phyloP scores from a whole-genome alignment of 805 yeast species.

The Clavispora asparagi region DNA sequence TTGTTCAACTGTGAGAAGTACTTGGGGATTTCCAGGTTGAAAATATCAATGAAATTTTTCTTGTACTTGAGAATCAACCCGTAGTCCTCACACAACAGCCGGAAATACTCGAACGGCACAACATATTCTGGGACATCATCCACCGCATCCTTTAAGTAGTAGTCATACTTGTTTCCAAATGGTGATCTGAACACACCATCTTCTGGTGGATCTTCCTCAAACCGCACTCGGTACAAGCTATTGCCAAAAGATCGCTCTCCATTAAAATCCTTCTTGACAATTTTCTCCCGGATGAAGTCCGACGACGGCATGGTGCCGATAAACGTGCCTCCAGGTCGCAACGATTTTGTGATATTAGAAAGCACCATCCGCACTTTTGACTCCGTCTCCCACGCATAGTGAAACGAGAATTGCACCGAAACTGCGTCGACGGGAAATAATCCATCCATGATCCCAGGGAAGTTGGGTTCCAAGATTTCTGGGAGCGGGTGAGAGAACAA shows the following conservation, averaged over 20 bases:
- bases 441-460: conserved; percentile 54
- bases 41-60: conserved; percentile 76
- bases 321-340: conserved; percentile 79
- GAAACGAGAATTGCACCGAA: conserved; percentile 87
- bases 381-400: conserved; percentile 89
- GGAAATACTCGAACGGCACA: conserved; percentile 85
- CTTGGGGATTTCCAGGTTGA: conserved; percentile 69
- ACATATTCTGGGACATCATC: conserved; percentile 96
- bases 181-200: conserved; percentile 71
- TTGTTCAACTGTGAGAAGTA: conserved; percentile 57
- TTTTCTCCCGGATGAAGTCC: conserved; percentile 69
- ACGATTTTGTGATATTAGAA: conserved; percentile 67
- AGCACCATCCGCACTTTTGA: conserved; percentile 68
- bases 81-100: conserved; percentile 79
- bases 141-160: conserved; percentile 85
- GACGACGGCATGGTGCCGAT: conserved; percentile 94
- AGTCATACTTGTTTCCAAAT: conserved; percentile 79
- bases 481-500: conserved; percentile 73
- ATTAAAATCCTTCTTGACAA: conserved; percentile 42
- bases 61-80: conserved; percentile 67
- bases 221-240: conserved; percentile 72
- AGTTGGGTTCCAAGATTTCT: conserved; percentile 56
- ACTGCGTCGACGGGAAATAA: conserved; percentile 82
- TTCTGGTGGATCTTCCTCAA: conserved; percentile 72
- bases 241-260: conserved; percentile 71